Evolutionary conservation across 257 asterid genomes (phyloP).

Genomic region (Plantago major): DNA sequence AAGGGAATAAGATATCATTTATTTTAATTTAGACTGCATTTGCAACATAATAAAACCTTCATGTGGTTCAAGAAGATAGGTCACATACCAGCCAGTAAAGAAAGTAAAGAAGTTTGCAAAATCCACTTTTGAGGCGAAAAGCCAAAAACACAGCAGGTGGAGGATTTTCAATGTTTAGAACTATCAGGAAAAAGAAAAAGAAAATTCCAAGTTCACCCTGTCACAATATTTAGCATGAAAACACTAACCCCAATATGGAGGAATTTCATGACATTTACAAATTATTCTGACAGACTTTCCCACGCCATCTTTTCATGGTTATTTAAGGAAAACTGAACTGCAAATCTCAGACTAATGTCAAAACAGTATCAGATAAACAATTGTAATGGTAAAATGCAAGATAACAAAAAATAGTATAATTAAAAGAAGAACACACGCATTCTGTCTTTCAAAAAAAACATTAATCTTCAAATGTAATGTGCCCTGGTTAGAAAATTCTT

Average conservation of each 20-base stretch:
- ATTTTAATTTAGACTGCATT: not conserved
- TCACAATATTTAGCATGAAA: too few species aligned
- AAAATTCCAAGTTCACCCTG: too few species aligned
- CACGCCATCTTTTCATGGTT: too few species aligned
- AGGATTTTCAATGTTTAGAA: too few species aligned
- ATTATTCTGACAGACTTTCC: too few species aligned
- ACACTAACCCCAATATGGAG: constrained; percentile 4
- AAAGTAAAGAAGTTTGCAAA: too few species aligned
- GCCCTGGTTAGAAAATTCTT: too few species aligned
- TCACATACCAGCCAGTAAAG: too few species aligned
- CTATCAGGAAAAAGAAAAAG: too few species aligned
- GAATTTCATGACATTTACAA: not conserved
- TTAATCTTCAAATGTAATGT: not conserved
- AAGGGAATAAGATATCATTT: constrained; percentile 1
- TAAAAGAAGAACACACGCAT: not conserved
- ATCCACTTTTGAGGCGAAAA: too few species aligned
- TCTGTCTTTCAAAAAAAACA: not conserved
- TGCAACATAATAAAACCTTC: constrained; percentile 1
- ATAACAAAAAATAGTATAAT: not conserved
- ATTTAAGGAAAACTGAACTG: too few species aligned
- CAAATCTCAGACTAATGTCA: not conserved
- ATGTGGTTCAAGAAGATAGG: constrained; percentile 2
- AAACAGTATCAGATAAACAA: not conserved
- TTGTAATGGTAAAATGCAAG: not conserved
- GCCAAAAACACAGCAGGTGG: too few species aligned